Percentiles rank a stretch among this genome's conserved stretches.
phyloP scores from a whole-genome alignment of 2,329 filamentous ascomycete species.

The Colletotrichum shisoi region DNA sequence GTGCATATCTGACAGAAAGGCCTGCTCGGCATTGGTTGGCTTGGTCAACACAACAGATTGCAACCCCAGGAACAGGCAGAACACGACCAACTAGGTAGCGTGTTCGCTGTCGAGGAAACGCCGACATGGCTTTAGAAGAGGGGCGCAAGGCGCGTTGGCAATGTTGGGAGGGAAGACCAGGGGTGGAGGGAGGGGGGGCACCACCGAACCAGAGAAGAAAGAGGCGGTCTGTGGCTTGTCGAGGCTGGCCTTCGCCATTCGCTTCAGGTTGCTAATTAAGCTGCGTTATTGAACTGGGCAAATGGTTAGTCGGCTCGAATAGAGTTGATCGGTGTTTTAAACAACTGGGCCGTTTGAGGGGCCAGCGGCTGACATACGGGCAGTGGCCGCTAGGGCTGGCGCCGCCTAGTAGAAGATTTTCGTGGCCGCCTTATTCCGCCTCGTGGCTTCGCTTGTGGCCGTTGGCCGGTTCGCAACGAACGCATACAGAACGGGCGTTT shows the following conservation, averaged over 20 bases:
- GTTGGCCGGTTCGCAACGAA: background rate
- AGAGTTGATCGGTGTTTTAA: conserved; percentile 20
- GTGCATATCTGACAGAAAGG: conserved; percentile 25
- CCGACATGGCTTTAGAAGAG: background rate
- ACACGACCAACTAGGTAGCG: background rate
- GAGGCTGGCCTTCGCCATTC: conserved; percentile 2
- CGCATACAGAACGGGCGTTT: background rate
- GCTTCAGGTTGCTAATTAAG: background rate
- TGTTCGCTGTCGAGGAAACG: background rate
- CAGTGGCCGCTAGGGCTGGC: background rate
- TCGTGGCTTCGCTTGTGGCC: background rate
- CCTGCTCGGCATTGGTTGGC: conserved; percentile 9
- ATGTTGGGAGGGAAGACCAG: background rate
- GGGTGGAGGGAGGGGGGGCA: background rate
- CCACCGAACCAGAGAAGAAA: background rate
- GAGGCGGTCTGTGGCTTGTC: conserved; percentile 12
- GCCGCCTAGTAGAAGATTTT: background rate
- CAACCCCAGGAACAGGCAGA: conserved; percentile 1
- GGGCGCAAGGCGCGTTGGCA: background rate
- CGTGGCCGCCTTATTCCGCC: background rate
- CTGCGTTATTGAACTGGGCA: conserved; percentile 27
- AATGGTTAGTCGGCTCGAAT: conserved; percentile 20
- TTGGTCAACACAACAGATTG: conserved; percentile 6
- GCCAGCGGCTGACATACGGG: background rate
- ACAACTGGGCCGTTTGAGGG: conserved; percentile 16